These are phyloP conservation scores for Quambalaria eucalypti DNA, from an alignment of 1,284 basidiomycete genomes.

Conservation along the genomic window DNA sequence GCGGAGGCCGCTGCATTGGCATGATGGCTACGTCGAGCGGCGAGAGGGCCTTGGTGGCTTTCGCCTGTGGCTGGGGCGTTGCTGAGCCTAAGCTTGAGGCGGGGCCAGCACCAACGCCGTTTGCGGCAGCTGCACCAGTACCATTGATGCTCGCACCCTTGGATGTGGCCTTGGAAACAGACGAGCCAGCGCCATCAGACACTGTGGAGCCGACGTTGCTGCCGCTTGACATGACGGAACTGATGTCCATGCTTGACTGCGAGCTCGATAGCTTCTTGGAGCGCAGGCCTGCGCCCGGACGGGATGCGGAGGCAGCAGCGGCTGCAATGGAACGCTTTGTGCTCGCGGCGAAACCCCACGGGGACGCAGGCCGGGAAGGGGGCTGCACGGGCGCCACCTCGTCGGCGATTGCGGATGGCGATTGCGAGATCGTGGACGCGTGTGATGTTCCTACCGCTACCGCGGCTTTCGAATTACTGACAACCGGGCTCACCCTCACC, in stretches of 20 bases:
- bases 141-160: background rate
- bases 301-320: background rate
- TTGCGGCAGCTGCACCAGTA: background rate
- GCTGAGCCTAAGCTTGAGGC: too few relatives aligned
- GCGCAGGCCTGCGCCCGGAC: too few relatives aligned
- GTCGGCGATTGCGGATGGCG: too few relatives aligned
- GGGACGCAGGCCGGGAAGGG: background rate
- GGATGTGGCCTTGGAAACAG: background rate
- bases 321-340: background rate
- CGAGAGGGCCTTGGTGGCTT: conserved; percentile 26
- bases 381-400: background rate
- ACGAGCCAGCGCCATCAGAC: too few relatives aligned
- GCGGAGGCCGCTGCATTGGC: conserved; percentile 39
- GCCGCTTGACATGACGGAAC: too few relatives aligned
- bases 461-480: too few relatives aligned
- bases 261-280: background rate
- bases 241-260: background rate
- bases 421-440: too few relatives aligned
- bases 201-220: too few relatives aligned
- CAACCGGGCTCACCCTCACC: too few relatives aligned
- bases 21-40: conserved; percentile 39
- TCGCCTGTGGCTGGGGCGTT: too few relatives aligned
- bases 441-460: too few relatives aligned
- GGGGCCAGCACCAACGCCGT: too few relatives aligned
- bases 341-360: background rate